These are phyloP conservation scores for Pyrenochaeta sp. DNA, from an alignment of 2,329 filamentous ascomycete genomes.

Conservation along the genomic window DNA sequence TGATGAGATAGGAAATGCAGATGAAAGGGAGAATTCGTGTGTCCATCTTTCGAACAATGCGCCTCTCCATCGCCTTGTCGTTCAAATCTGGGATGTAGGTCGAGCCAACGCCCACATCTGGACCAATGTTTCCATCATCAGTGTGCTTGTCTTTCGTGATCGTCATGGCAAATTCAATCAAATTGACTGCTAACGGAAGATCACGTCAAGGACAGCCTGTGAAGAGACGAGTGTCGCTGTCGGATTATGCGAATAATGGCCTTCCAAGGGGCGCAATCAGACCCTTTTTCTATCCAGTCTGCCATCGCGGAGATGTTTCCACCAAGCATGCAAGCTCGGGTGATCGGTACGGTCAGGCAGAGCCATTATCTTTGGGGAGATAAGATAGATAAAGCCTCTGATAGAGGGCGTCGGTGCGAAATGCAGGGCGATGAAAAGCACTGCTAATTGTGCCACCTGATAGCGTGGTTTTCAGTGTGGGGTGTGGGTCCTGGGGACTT, in stretches of 20 bases:
- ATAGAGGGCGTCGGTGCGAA: background rate
- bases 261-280: background rate
- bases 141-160: slow-evolving; percentile 6
- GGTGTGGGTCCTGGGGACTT: slow-evolving; percentile 14
- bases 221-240: background rate
- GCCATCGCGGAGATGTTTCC: background rate
- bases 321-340: background rate
- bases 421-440: background rate
- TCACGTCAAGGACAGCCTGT: background rate
- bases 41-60: slow-evolving; percentile 30
- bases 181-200: background rate
- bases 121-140: slow-evolving; percentile 16
- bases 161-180: slow-evolving; percentile 4
- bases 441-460: slow-evolving; percentile 13
- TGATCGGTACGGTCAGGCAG: background rate
- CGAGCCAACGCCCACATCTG: slow-evolving; percentile 11
- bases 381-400: slow-evolving; percentile 19
- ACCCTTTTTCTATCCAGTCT: background rate
- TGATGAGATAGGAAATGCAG: slow-evolving; percentile 30
- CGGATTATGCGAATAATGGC: background rate
- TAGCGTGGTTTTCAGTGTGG: slow-evolving; percentile 14
- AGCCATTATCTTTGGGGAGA: slow-evolving; percentile 1
- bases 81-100: slow-evolving; percentile 23
- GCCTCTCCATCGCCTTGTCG: slow-evolving; percentile 30
- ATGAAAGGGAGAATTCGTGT: slow-evolving; percentile 28